Evolutionary conservation across 1,284 basidiomycete species (phyloP), one percentile per base, ranked within the genome.

Genomic region (Rhodotorula sp.): DNA sequence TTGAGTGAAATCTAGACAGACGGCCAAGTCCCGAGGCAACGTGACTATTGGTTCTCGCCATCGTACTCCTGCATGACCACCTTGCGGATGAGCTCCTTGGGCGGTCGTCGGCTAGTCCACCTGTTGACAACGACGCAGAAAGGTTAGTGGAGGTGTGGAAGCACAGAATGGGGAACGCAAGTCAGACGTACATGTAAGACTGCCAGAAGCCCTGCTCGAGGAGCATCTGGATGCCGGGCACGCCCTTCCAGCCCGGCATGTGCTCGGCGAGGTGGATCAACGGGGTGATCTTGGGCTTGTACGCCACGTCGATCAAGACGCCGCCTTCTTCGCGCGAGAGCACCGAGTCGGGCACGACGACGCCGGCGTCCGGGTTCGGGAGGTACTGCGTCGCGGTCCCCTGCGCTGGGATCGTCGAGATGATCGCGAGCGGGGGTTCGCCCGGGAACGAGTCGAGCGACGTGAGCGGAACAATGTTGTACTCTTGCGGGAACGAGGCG

Each of bases 151-250:
- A 20, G 10, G 0, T 4, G 10, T 14, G 3, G 3, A 0, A 16
- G 8, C 15, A 14, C 12, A 59, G n/a, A 26, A 18, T 29, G 15
- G n/a, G 6, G 10, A 18, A 20, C 14, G 12, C 23, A 29, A 5
- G 14, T 23, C 7, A 8, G 6, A 43, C 69, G 64, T 46, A 72
- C 70, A 75, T 57, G 54, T 58, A 51, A 3, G 62, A 93, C 82
- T 95, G 93, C 68, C 86, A 86, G 81, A 89, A 93, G 2, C 91
- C 93, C 80, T 96, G 93, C 83, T 93, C 89, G 60, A 93, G 84
- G 61, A 96, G 82, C 59, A 94, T 89, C 79, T 94, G 91, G 12
- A 96, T 84, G 0, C 94, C 93, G 58, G 86, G 85, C 16, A 94
- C 89, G 1, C 84, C 82, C 31, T 83, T 85, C 93, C 94, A 97